Evolutionary conservation across 768 basidiomycete genomes (phyloP), one percentile per base, ranked within the genome.

Genomic region (Gymnopilus dilepis): DNA sequence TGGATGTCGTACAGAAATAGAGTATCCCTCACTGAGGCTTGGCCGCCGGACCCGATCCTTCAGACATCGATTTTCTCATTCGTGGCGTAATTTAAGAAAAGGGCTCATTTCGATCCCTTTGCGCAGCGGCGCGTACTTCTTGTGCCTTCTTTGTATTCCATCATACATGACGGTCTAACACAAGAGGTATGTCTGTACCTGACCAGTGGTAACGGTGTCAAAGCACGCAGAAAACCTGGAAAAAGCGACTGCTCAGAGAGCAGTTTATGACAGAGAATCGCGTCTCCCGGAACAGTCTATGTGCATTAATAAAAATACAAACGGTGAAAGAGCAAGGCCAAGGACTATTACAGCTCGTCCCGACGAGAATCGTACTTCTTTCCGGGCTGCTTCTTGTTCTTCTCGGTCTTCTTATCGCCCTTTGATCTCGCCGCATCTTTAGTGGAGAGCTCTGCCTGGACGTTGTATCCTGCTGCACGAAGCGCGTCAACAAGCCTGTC

Each of bases 391-490:
- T 70, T 73, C 68, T 69, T 69, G 70, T 66, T 74, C 66, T 65
- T 61, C 12, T 64, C 66, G 17, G 61, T 19, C 30, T 58, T 21
- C 31, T 65, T 53, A 58, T 76, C 70, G 63, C 72, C 67, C 53
- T 69, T 58, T 19, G 47, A 38, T 50, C 30, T 34, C 60, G 60
- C 71, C 63, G 22, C 69, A 72, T 61, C 73, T 24, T 50, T 56
- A 48, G 67, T 65, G 47, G 69, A 53, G 41, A 69, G 71, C 43
- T 76, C 77, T 53, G 73, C 75, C 51, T 74, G 76, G 64, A 84
- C 75, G 62, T 87, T 81, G 65, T 77, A 79, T 3, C 86, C 84
- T 19, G 82, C 85, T 24, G 79, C 82, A 24, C 82, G 82, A 42
- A 91, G 70, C 38, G 80, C 78, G 13, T 85, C 80, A 40, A 78